Evolutionary conservation across 2,329 filamentous ascomycete species (phyloP).

Genomic region (Gnomoniopsis sp.): DNA sequence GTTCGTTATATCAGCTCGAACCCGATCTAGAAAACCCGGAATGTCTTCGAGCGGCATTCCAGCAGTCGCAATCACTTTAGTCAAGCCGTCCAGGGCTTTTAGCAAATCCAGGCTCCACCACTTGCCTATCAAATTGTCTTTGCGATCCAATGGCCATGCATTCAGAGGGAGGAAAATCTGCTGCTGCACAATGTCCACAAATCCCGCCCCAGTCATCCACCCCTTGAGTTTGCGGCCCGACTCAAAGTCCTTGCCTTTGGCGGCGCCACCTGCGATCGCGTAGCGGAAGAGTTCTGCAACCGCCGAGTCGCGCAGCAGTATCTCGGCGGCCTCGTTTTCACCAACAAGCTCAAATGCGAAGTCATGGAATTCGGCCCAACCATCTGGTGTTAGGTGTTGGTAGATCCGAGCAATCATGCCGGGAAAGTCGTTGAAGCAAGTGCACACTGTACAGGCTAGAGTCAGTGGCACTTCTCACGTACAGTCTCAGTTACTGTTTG

Average conservation of each 20-base stretch:
- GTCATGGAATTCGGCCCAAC: no score
- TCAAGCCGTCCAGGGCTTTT: neutral
- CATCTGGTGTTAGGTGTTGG: no score
- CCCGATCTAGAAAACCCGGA: no score
- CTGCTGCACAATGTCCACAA: conserved; percentile 19
- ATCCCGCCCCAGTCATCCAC: neutral
- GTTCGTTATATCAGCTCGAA: no score
- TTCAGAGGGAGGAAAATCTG: neutral
- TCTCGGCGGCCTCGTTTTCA: neutral
- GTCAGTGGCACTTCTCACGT: no score
- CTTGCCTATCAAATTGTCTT: neutral
- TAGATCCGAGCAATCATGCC: no score
- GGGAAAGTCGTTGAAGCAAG: no score
- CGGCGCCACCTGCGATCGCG: neutral
- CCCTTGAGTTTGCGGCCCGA: conserved; percentile 4
- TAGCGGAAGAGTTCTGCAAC: conserved; percentile 1
- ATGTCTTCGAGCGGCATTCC: no score
- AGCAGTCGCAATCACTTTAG: neutral
- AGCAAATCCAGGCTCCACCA: neutral
- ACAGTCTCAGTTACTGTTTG: no score
- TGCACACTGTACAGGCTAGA: no score
- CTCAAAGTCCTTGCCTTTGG: conserved; percentile 3
- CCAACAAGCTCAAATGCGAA: neutral
- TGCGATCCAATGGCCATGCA: neutral
- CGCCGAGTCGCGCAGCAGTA: neutral